phyloP scores from a whole-genome alignment of 169 alveolate genomes.

The Plasmodium inui region DNA sequence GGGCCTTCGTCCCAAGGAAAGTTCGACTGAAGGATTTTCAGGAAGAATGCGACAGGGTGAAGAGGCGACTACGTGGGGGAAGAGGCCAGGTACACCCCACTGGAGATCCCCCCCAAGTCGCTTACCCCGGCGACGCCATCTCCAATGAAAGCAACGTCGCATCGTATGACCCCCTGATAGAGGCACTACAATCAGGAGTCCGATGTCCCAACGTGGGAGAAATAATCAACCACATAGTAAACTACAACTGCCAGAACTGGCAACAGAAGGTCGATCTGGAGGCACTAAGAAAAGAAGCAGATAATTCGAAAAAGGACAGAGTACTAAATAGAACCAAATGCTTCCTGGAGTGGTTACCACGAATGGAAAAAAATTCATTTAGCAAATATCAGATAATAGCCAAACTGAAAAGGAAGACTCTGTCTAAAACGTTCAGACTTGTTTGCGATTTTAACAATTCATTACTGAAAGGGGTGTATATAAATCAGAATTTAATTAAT shows the following conservation, averaged over 20 bases:
- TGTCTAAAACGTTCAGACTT: slow-evolving; percentile 46
- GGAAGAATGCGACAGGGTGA: slow-evolving; percentile 77
- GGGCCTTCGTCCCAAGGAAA: not conserved
- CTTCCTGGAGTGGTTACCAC: slow-evolving; percentile 52
- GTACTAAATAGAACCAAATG: slow-evolving; percentile 50
- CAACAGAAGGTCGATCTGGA: slow-evolving; percentile 49
- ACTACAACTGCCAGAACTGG: slow-evolving; percentile 62
- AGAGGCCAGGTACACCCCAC: not conserved
- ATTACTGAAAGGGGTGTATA: slow-evolving; percentile 32
- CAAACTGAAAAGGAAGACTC: slow-evolving; percentile 47
- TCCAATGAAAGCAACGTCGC: not conserved
- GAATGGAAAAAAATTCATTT: slow-evolving; percentile 51
- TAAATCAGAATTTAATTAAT: slow-evolving; percentile 56
- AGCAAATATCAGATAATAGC: slow-evolving; percentile 53
- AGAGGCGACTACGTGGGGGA: not conserved
- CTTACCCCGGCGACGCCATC: not conserved
- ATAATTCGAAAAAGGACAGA: not conserved
- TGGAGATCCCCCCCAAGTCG: not conserved
- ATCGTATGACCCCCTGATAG: slow-evolving; percentile 15
- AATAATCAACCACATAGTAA: slow-evolving; percentile 40
- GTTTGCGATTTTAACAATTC: slow-evolving; percentile 73
- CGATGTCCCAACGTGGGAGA: slow-evolving; percentile 48
- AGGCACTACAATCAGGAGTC: slow-evolving; percentile 31
- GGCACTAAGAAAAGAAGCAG: slow-evolving; percentile 12
- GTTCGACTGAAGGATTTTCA: slow-evolving; percentile 88